These are phyloP conservation scores for Fraxinus velutina DNA, from an alignment of 305 asterid species.

Conservation along the genomic window DNA sequence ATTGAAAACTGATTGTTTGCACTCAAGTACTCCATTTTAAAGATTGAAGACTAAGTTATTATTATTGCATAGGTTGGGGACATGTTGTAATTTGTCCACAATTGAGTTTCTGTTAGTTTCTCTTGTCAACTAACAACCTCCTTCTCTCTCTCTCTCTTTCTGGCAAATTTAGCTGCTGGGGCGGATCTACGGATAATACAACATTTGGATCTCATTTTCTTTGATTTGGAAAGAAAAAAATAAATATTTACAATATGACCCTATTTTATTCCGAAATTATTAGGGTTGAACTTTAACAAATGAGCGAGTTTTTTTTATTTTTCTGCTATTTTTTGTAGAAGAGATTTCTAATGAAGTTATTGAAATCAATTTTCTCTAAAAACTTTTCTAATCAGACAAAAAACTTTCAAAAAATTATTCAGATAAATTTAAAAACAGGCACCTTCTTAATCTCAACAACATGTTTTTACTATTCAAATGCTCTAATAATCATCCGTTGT, in stretches of 20 bases:
- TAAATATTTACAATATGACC: background rate
- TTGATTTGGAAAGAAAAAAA: background rate
- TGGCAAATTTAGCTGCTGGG: conserved; percentile 10
- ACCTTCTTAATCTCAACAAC: background rate
- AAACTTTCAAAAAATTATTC: background rate
- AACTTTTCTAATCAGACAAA: background rate
- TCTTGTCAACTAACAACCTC: background rate
- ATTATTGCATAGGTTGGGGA: background rate
- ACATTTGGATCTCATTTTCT: background rate
- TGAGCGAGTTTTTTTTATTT: background rate
- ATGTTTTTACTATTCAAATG: background rate
- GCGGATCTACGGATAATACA: conserved; percentile 6
- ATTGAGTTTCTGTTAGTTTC: conserved; percentile 23
- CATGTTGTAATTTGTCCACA: background rate
- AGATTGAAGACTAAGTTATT: background rate
- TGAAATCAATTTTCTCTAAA: background rate
- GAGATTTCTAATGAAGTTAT: background rate
- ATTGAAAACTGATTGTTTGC: background rate
- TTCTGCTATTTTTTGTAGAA: background rate
- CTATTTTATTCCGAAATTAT: background rate
- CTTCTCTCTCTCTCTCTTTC: conserved; percentile 15
- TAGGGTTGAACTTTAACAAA: background rate
- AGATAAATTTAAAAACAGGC: background rate
- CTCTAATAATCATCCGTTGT: background rate
- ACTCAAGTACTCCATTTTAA: background rate